A percentile compares a stretch with the other conserved stretches of the same genome.
Evolutionary conservation across 2,329 filamentous ascomycete genomes (phyloP).

Genomic region (Colletotrichum coccodes): DNA sequence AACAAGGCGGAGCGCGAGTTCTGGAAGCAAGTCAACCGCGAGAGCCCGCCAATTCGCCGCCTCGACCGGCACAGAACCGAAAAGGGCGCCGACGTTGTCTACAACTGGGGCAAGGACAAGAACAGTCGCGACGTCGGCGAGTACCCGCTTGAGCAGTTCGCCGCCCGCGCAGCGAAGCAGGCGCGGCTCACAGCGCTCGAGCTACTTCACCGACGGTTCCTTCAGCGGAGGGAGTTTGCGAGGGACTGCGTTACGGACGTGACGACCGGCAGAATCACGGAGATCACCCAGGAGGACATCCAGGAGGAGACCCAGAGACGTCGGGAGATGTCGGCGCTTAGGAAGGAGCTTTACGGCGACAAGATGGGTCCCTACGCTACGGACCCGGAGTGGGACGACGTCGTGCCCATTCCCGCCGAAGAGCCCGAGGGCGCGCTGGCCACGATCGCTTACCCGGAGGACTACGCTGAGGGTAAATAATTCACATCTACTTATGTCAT

Average conservation of each 20-base stretch:
- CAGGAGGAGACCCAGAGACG: conserved; percentile 58
- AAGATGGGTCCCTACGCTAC: conserved; percentile 64
- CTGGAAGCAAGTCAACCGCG: conserved; percentile 66
- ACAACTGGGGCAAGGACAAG: conserved; percentile 62
- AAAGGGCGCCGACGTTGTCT: conserved; percentile 36
- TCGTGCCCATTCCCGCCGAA: conserved; percentile 83
- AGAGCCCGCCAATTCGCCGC: conserved; percentile 59
- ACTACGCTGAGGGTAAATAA: conserved; percentile 80
- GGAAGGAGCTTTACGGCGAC: conserved; percentile 63
- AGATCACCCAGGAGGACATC: conserved; percentile 51
- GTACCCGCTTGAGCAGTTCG: conserved; percentile 58
- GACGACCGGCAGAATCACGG: conserved; percentile 32
- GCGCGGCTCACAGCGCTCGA: conserved; percentile 54
- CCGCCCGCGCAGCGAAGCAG: conserved; percentile 53
- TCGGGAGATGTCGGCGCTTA: conserved; percentile 61
- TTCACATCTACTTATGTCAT: conserved; percentile 8
- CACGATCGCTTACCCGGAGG: conserved; percentile 89
- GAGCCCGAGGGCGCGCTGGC: conserved; percentile 88
- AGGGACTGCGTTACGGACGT: conserved; percentile 28
- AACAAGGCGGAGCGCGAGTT: conserved; percentile 65
- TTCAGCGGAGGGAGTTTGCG: conserved; percentile 47
- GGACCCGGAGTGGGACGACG: conserved; percentile 84
- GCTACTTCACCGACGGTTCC: conserved; percentile 56
- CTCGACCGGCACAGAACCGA: conserved; percentile 39
- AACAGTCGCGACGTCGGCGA: conserved; percentile 59